Conservation (phyloP, 192 early-diverging fungal genomes). For the Coemansia sp. region DNA sequence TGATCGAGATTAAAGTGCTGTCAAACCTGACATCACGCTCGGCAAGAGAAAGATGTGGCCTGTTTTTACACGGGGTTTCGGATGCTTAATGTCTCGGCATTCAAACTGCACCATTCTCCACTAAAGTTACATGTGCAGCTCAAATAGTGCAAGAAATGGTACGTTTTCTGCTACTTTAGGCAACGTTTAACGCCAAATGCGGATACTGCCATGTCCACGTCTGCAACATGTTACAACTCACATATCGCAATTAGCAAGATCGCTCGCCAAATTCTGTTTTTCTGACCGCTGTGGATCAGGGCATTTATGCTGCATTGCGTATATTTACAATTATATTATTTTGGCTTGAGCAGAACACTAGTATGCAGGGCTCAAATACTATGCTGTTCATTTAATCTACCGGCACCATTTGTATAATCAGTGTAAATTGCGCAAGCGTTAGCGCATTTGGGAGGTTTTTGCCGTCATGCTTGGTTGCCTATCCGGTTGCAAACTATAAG, state of each 20-base stretch:
- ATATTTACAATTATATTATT: not conserved
- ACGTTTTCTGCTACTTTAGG: not conserved
- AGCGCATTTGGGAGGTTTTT: not conserved
- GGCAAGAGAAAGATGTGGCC: too few relatives aligned
- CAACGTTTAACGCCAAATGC: not conserved
- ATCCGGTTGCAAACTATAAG: not conserved
- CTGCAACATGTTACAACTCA: not conserved
- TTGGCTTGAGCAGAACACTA: not conserved
- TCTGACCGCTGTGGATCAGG: not conserved
- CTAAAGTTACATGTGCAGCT: not conserved
- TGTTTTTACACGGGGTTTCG: not conserved
- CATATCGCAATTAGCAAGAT: not conserved
- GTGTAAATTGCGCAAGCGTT: not conserved
- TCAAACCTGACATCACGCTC: not conserved
- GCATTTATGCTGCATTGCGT: not conserved
- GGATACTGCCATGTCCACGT: not conserved
- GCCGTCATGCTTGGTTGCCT: not conserved
- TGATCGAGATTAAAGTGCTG: not conserved
- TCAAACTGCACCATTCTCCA: not conserved
- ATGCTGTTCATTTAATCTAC: not conserved
- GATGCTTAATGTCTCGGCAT: not conserved
- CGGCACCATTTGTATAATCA: not conserved
- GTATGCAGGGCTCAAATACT: not conserved
- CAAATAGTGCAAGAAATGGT: not conserved
- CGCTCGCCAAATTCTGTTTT: not conserved